These are phyloP conservation scores for Przewalskia tangutica DNA, from an alignment of 257 asterid genomes.

Conservation along the genomic window DNA sequence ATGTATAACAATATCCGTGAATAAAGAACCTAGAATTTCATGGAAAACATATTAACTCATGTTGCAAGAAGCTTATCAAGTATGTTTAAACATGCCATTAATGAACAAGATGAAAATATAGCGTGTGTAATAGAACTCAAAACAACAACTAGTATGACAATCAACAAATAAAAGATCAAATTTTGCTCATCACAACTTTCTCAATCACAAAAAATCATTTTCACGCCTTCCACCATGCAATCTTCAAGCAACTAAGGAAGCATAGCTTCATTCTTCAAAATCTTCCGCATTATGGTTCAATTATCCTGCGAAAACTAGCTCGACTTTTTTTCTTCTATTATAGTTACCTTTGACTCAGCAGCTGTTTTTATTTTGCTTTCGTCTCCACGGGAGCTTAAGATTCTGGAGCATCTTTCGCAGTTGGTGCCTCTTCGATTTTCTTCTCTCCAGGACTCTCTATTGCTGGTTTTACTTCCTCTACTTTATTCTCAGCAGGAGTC, in stretches of 20 bases:
- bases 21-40: not conserved
- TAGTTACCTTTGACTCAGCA: not conserved
- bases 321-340: not conserved
- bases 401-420: not conserved
- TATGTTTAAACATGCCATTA: not conserved
- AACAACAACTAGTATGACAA: not conserved
- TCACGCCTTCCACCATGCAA: not conserved
- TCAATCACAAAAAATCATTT: not conserved
- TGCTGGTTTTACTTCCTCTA: conserved; percentile 1
- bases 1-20: not conserved
- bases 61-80: not conserved
- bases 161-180: conserved; percentile 1
- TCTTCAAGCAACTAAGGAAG: not conserved
- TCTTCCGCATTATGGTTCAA: not conserved
- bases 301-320: not conserved
- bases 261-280: not conserved
- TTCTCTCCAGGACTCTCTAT: not conserved
- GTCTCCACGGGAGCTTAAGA: not conserved
- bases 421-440: conserved; percentile 3
- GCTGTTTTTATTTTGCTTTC: not conserved
- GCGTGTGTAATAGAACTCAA: not conserved
- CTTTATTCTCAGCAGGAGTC: not conserved
- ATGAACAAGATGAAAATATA: not conserved
- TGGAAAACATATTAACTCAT: not conserved
- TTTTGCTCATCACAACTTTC: not conserved